These are phyloP conservation scores for Candida yuanshanica DNA, from an alignment of 805 yeast genomes.

Conservation along the genomic window DNA sequence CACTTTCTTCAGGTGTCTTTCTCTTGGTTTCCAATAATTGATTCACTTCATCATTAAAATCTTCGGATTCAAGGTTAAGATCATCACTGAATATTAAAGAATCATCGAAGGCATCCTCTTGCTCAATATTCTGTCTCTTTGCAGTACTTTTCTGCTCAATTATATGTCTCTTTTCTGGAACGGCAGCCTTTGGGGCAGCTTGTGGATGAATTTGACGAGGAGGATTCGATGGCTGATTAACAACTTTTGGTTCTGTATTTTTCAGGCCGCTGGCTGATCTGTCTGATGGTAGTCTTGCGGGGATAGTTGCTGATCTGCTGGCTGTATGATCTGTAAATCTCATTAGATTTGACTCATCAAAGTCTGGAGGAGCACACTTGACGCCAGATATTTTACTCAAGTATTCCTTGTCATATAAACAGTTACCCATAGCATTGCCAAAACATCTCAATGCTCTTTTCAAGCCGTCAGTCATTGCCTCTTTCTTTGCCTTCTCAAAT, in stretches of 20 bases:
- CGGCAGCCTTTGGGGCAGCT: slow-evolving; percentile 1
- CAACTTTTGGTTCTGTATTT: neutral
- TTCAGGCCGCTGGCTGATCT: neutral
- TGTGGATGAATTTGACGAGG: slow-evolving; percentile 3
- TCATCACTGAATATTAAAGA: slow-evolving; percentile 51
- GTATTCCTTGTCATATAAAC: slow-evolving; percentile 73
- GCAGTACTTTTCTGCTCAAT: slow-evolving; percentile 2
- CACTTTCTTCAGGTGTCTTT: slow-evolving; percentile 13
- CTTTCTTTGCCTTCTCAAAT: slow-evolving; percentile 78
- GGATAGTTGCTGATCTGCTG: slow-evolving; percentile 13
- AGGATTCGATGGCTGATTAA: neutral
- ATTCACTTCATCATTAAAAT: slow-evolving; percentile 26
- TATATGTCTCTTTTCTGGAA: slow-evolving; percentile 16
- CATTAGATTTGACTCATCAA: slow-evolving; percentile 36
- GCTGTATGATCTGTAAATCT: slow-evolving; percentile 23
- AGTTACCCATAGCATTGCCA: slow-evolving; percentile 80
- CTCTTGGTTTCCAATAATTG: slow-evolving; percentile 17
- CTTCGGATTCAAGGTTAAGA: slow-evolving; percentile 32
- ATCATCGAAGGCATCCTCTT: slow-evolving; percentile 41
- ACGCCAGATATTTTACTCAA: slow-evolving; percentile 40
- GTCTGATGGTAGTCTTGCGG: slow-evolving; percentile 3
- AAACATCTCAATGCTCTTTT: slow-evolving; percentile 74
- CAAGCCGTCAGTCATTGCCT: slow-evolving; percentile 78
- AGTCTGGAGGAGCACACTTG: slow-evolving; percentile 39
- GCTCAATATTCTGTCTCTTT: slow-evolving; percentile 9